Evolutionary conservation across 805 yeast genomes (phyloP).

Genomic region (Isabelozyma gotoi): DNA sequence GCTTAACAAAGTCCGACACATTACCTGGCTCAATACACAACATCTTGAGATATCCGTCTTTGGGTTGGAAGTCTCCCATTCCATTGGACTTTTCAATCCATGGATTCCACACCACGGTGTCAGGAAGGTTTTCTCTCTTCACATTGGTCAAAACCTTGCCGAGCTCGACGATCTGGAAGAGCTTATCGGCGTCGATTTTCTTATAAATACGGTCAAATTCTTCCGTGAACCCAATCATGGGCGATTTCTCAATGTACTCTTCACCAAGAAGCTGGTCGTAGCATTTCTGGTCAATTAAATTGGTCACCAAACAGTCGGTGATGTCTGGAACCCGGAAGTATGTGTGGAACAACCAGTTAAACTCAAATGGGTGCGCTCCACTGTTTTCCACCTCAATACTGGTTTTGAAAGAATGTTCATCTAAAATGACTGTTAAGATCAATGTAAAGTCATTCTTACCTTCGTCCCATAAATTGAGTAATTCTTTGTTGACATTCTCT

Average conservation of each 20-base stretch:
- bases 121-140: conserved; percentile 61
- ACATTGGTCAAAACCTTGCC: conserved; percentile 73
- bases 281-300: conserved; percentile 69
- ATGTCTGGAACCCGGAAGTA: conserved; percentile 77
- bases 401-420: conserved; percentile 59
- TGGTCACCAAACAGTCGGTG: conserved; percentile 73
- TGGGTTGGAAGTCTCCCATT: conserved; percentile 89
- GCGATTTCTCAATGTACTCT: conserved; percentile 67
- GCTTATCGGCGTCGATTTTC: conserved; percentile 51
- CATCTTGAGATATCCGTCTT: conserved; percentile 80
- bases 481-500: conserved; percentile 67
- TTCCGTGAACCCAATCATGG: conserved; percentile 66
- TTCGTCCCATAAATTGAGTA: conserved; percentile 54
- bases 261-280: conserved; percentile 73
- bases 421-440: conserved; percentile 64
- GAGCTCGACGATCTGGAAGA: conserved; percentile 65
- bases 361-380: conserved; percentile 65
- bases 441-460: conserved; percentile 70
- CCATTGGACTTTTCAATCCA: conserved; percentile 82
- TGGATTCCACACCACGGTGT: conserved; percentile 95
- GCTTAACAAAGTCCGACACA: conserved; percentile 64
- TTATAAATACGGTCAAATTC: conserved; percentile 87
- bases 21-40: conserved; percentile 94
- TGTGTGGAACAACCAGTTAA: conserved; percentile 95
- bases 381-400: conserved; percentile 74